phyloP scores from a whole-genome alignment of 2,329 filamentous ascomycete species.

The Plectosphaerella cucumerina region DNA sequence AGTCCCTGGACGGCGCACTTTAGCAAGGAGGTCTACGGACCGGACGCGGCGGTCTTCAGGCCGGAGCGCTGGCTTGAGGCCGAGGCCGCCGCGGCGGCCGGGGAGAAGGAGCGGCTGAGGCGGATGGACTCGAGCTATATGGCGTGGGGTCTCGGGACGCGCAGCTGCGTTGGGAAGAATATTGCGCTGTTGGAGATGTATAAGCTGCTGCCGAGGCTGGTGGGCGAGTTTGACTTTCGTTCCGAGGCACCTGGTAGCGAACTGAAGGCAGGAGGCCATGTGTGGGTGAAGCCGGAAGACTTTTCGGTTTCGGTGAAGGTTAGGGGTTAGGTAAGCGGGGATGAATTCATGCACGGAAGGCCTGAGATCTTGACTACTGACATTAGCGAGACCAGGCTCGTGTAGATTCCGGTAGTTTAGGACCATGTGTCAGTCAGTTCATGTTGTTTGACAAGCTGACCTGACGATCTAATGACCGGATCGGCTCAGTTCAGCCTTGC shows the following conservation, averaged over 20 bases:
- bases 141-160: conserved; percentile 34
- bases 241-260: conserved; percentile 16
- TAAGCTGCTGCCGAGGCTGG: conserved; percentile 34
- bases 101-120: too few relatives aligned
- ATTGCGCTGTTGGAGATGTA: conserved; percentile 38
- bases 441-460: too few relatives aligned
- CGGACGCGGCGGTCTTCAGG: conserved; percentile 27
- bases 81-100: too few relatives aligned
- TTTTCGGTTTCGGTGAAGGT: too few relatives aligned
- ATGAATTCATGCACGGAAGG: too few relatives aligned
- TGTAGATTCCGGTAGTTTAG: too few relatives aligned
- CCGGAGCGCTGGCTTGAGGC: conserved; percentile 37
- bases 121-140: conserved; percentile 13
- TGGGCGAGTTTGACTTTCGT: conserved; percentile 28
- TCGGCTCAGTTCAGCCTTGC: too few relatives aligned
- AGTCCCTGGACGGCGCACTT: conserved; percentile 31
- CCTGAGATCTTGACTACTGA: too few relatives aligned
- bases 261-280: conserved; percentile 26
- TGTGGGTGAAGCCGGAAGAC: conserved; percentile 37
- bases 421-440: too few relatives aligned
- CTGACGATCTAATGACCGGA: too few relatives aligned
- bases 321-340: conserved; percentile 1
- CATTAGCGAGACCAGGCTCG: too few relatives aligned
- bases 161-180: conserved; percentile 39
- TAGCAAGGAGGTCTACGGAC: conserved; percentile 23